Conservation (phyloP, 306 rosid species). For the Castanospermum australe region DNA sequence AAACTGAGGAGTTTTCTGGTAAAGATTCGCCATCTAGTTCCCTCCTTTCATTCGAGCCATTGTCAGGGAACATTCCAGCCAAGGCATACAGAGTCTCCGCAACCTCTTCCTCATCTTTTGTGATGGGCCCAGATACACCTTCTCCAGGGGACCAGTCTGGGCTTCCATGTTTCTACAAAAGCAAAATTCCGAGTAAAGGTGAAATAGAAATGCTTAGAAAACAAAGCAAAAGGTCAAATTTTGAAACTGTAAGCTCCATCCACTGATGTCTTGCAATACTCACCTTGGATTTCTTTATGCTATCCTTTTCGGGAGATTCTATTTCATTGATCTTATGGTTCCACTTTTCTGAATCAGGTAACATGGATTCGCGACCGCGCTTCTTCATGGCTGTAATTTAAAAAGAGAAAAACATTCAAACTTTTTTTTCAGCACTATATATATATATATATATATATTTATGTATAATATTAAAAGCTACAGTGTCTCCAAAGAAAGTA, state of each 20-base stretch:
- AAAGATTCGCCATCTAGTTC: conserved; percentile 27
- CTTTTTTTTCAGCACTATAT: not conserved
- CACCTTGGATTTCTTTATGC: conserved; percentile 49
- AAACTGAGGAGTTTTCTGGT: conserved; percentile 39
- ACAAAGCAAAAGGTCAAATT: conserved; percentile 21
- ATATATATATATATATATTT: too few relatives aligned
- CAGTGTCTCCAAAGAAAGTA: conserved; percentile 25
- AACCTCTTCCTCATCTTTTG: conserved; percentile 93
- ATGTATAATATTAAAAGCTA: conserved; percentile 34
- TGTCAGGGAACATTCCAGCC: conserved; percentile 72
- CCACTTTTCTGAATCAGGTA: conserved; percentile 55
- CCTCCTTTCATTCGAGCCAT: conserved; percentile 29
- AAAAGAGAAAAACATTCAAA: not conserved
- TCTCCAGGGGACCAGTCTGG: conserved; percentile 32
- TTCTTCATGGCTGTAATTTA: conserved; percentile 66
- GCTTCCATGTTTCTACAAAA: conserved; percentile 53
- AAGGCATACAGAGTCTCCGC: conserved; percentile 75
- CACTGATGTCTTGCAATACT: conserved; percentile 35
- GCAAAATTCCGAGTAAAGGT: conserved; percentile 28
- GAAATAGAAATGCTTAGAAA: conserved; percentile 5
- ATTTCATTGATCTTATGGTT: conserved; percentile 38
- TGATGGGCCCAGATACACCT: conserved; percentile 47
- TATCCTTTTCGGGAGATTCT: conserved; percentile 40
- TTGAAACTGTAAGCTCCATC: conserved; percentile 8
- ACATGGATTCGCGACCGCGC: conserved; percentile 57